Evolutionary conservation across 345 rosid species (phyloP), one percentile per base, ranked within the genome.

Genomic region (Euphorbia peplus): DNA sequence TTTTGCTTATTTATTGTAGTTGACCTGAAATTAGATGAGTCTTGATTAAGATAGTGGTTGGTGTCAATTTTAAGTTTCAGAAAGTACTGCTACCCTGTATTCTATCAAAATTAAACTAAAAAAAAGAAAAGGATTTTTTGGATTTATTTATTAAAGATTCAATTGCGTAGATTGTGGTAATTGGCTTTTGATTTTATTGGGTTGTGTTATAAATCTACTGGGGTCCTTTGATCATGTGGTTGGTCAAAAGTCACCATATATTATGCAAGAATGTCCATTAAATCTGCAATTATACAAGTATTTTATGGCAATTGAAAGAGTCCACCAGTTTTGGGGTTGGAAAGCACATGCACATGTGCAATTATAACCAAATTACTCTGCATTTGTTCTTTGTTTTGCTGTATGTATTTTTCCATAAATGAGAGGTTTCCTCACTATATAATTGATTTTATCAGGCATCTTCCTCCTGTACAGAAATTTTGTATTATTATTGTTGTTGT

Each of bases 221-320:
- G 54, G 73, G 28, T 28, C 55, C 28, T 13, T 26, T 44, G 35
- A 6, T 19, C 74, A 62, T 41, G 68, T 70, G 74, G 62, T 62
- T 25, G 74, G 60, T 62, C 19, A 22, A 3, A 26, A 53, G 26
- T 4, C 15, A 18, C 30, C 42, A 35, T 3, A 39, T 51, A 46
- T 51, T 14, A 28, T 30, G 44, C 35, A 3, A 46, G 30, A 26
- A n/a, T 68, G 42, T 13, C 72, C 55, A 19, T 32, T 21, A 64
- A 69, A 29, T 46, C 9, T 5, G 56, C 41, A 56, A 42, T 3
- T 55, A 26, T 19, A 39, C 10, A 39, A 28, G 52, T 13, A 5
- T 12, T 21, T 12, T 26, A 13, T 21, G 4, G 12, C 4, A 4
- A 26, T 25, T 56, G n/a, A 14, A 39, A 39, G 19, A 44, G 22